phyloP scores from a whole-genome alignment of 352 stramenopile species.

The Phytophthora uliginosa region DNA sequence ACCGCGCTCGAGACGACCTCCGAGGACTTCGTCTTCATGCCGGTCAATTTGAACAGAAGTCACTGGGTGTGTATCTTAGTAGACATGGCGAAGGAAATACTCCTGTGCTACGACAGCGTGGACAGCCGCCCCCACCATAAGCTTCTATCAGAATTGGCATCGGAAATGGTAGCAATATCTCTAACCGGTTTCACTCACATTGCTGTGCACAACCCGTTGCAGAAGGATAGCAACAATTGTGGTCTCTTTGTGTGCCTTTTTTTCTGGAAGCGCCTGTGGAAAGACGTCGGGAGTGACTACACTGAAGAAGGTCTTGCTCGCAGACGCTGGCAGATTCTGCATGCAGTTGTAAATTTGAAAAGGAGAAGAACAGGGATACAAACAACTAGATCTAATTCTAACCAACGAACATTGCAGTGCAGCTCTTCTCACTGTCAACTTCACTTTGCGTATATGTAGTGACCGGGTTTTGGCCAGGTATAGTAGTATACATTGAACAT shows the following conservation, averaged over 20 bases:
- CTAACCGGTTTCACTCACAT: constrained; percentile 1
- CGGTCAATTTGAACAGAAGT: constrained; percentile 4
- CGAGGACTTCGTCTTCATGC: constrained; percentile 8
- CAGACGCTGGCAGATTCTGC: constrained; percentile 6
- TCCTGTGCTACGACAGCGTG: constrained; percentile 8
- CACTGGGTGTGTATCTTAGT: constrained; percentile 8
- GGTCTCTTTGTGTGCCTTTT: constrained; percentile 2
- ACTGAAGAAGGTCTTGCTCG: background rate
- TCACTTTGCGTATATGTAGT: too few relatives aligned
- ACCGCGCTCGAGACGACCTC: background rate
- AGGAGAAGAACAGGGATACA: too few relatives aligned
- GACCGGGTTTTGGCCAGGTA: too few relatives aligned
- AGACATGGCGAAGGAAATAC: background rate
- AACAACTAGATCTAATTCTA: too few relatives aligned
- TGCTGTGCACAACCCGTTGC: constrained; percentile 3
- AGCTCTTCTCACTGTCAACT: too few relatives aligned
- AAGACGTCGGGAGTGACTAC: background rate
- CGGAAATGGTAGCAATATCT: background rate
- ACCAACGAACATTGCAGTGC: too few relatives aligned
- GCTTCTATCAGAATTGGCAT: background rate
- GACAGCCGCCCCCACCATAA: background rate
- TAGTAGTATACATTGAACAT: too few relatives aligned
- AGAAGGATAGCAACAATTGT: constrained; percentile 11
- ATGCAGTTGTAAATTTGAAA: constrained; percentile 4
- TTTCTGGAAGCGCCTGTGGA: background rate